These are phyloP conservation scores for Crucihimalaya himalaica DNA, from an alignment of 345 rosid species.

Conservation along the genomic window DNA sequence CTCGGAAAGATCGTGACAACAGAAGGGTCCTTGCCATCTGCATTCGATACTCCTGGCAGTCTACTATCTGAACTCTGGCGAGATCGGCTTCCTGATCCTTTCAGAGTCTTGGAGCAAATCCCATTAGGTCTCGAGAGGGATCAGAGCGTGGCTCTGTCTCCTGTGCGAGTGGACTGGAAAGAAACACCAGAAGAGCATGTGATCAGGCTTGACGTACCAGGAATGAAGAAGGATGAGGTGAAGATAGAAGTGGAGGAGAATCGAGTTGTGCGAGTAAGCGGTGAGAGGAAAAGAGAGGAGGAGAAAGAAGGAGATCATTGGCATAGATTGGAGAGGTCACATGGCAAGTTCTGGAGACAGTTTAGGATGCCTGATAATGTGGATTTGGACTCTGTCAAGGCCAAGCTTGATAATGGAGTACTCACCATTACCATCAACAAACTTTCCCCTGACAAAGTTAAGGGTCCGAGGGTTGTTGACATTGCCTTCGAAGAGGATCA, in stretches of 20 bases:
- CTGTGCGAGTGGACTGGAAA: conserved; percentile 78
- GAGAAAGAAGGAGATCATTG: conserved; percentile 73
- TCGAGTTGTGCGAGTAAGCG: conserved; percentile 65
- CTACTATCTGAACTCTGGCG: conserved; percentile 45
- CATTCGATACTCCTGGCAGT: conserved; percentile 42
- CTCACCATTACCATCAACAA: conserved; percentile 59
- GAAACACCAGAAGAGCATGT: conserved; percentile 73
- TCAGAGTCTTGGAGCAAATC: conserved; percentile 61
- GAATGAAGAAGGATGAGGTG: conserved; percentile 73
- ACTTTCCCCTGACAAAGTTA: conserved; percentile 61
- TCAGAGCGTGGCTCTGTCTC: conserved; percentile 46
- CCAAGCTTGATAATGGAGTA: conserved; percentile 74
- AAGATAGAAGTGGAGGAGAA: conserved; percentile 75
- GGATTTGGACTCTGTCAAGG: conserved; percentile 61
- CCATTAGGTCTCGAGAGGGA: conserved; percentile 59
- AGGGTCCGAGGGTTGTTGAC: conserved; percentile 59
- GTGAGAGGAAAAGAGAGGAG: conserved; percentile 73
- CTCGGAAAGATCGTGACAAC: conserved; percentile 25
- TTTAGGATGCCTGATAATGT: conserved; percentile 74
- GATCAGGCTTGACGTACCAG: conserved; percentile 70
- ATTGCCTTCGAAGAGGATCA: conserved; percentile 50
- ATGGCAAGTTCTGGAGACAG: conserved; percentile 85
- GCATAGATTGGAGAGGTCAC: conserved; percentile 78
- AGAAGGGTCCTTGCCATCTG: conserved; percentile 46
- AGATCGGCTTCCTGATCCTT: conserved; percentile 54